Conservation (phyloP, 495 filamentous ascomycete genomes). For the Talaromyces trachyspermus region DNA sequence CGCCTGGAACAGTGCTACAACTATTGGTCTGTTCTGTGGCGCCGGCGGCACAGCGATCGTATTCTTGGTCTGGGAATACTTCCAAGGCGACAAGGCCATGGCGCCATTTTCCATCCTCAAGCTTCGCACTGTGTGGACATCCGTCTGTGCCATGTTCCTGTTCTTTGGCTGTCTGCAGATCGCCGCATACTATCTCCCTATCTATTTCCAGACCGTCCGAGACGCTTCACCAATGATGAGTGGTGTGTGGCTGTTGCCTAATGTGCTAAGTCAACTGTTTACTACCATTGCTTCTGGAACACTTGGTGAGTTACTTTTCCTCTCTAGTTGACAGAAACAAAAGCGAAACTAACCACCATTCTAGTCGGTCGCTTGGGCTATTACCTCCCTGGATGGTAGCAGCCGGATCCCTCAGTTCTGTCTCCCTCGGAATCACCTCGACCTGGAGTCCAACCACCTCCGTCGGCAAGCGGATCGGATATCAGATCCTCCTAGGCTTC, state of each 20-base stretch:
- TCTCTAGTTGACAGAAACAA: too few species aligned
- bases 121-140: background rate
- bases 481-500: slow-evolving; percentile 46
- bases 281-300: slow-evolving; percentile 38
- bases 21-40: slow-evolving; percentile 22
- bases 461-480: slow-evolving; percentile 45
- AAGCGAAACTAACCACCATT: too few species aligned
- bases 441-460: slow-evolving; percentile 37
- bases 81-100: slow-evolving; percentile 4
- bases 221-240: background rate
- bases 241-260: slow-evolving; percentile 7
- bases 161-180: slow-evolving; percentile 29
- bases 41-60: slow-evolving; percentile 11
- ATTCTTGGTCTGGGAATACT: slow-evolving; percentile 23
- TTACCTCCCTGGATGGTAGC: slow-evolving; percentile 38
- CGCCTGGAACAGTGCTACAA: slow-evolving; percentile 16
- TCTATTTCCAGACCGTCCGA: slow-evolving; percentile 7
- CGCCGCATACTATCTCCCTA: slow-evolving; percentile 7
- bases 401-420: slow-evolving; percentile 17
- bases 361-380: slow-evolving; percentile 40
- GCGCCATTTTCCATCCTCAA: slow-evolving; percentile 3
- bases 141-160: background rate
- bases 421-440: slow-evolving; percentile 44
- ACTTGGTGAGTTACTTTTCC: slow-evolving; percentile 19
- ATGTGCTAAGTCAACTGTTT: slow-evolving; percentile 36